Percentiles rank a stretch among this genome's conserved stretches.
Evolutionary conservation across 2,329 filamentous ascomycete species (phyloP).

Genomic region (Stagonosporopsis cucurbitacearum): DNA sequence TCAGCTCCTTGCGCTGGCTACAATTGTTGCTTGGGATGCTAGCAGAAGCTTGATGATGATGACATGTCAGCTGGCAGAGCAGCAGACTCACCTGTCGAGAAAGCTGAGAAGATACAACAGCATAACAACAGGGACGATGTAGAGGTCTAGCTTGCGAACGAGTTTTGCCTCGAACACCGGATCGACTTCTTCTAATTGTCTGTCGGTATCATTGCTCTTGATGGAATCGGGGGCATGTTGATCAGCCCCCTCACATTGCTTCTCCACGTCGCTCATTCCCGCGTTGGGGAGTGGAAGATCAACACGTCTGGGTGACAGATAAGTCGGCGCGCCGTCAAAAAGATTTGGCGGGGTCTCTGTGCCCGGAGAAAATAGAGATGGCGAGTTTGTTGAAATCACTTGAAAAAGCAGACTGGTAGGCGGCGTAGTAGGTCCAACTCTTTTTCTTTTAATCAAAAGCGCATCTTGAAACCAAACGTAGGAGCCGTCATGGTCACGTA

Average conservation of each 20-base stretch:
- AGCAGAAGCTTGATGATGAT: not conserved
- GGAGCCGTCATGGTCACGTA: constrained; percentile 29
- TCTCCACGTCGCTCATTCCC: constrained; percentile 40
- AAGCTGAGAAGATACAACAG: constrained; percentile 77
- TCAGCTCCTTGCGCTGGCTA: constrained; percentile 16
- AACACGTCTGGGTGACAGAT: constrained; percentile 7
- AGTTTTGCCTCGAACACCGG: constrained; percentile 60
- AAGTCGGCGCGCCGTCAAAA: constrained; percentile 8
- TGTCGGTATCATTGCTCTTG: constrained; percentile 35
- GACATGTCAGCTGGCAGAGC: too few relatives aligned
- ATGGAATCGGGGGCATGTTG: constrained; percentile 20
- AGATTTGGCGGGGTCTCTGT: not conserved
- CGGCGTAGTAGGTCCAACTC: too few relatives aligned
- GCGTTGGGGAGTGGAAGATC: not conserved
- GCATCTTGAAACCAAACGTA: constrained; percentile 28
- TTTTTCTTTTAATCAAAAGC: not conserved
- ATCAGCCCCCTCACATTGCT: constrained; percentile 25
- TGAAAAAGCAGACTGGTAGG: not conserved
- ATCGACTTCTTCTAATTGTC: constrained; percentile 44
- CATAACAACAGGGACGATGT: constrained; percentile 72
- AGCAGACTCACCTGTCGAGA: constrained; percentile 65
- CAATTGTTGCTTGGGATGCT: not conserved
- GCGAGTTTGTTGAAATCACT: not conserved
- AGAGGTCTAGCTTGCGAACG: constrained; percentile 68
- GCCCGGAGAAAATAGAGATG: too few relatives aligned